A percentile compares a stretch with the other conserved stretches of the same genome.
Conservation (phyloP, 169 alveolate genomes). For the Plasmodium cynomolgi region DNA sequence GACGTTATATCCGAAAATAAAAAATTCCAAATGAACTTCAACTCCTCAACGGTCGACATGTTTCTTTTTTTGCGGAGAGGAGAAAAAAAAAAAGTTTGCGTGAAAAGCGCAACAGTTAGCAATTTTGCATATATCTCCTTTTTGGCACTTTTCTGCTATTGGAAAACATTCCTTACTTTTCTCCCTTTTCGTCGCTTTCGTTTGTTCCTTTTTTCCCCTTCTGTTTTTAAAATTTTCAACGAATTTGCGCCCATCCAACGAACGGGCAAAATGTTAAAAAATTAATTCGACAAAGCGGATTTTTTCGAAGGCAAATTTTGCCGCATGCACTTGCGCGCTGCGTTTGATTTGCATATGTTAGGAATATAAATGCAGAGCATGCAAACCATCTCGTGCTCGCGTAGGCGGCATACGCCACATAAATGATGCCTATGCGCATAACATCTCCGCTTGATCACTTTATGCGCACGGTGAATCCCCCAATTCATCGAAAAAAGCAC, state of each 20-base stretch:
- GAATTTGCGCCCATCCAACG: neutral
- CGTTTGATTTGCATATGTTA: neutral
- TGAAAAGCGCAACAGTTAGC: neutral
- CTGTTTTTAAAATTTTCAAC: neutral
- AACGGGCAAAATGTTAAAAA: neutral
- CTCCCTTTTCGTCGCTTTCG: neutral
- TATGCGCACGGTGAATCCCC: neutral
- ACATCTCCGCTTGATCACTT: neutral
- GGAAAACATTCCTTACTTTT: neutral
- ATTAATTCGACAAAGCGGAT: neutral
- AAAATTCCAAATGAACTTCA: slow-evolving; percentile 68
- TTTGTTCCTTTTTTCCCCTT: neutral
- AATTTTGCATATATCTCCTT: neutral
- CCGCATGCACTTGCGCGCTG: slow-evolving; percentile 5
- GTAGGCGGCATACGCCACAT: neutral
- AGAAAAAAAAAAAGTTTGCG: neutral
- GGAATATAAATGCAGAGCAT: neutral
- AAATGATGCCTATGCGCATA: neutral
- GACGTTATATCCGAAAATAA: slow-evolving; percentile 54
- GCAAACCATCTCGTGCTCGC: neutral
- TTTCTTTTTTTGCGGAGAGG: neutral
- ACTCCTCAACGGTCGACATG: slow-evolving; percentile 71
- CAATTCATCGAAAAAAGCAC: neutral
- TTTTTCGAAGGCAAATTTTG: neutral
- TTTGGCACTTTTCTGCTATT: neutral